These are phyloP conservation scores for Rhododendron henanense DNA, from an alignment of 148 eudicot genomes.

Conservation along the genomic window DNA sequence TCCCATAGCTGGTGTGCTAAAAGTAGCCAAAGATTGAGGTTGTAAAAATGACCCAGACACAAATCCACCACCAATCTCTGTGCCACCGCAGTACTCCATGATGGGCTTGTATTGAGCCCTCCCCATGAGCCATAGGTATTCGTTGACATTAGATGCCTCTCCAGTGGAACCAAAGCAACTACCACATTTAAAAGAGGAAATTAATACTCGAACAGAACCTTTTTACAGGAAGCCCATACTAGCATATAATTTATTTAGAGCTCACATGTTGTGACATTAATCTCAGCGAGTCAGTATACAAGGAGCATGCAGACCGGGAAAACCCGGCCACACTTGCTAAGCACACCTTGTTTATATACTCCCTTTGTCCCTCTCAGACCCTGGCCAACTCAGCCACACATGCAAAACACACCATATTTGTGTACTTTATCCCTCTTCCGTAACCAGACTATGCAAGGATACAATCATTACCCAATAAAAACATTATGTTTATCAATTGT, in stretches of 20 bases:
- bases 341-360: background rate
- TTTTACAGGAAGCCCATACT: background rate
- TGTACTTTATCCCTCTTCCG: background rate
- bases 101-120: slow-evolving; percentile 88
- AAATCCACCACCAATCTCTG: slow-evolving; percentile 96
- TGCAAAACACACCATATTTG: background rate
- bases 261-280: background rate
- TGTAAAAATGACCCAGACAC: slow-evolving; percentile 80
- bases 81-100: slow-evolving; percentile 95
- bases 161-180: slow-evolving; percentile 96
- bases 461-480: background rate
- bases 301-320: background rate
- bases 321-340: background rate
- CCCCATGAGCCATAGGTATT: slow-evolving; percentile 95
- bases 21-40: slow-evolving; percentile 79
- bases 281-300: background rate
- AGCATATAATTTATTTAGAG: background rate
- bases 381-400: background rate
- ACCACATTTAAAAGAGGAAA: slow-evolving; percentile 9
- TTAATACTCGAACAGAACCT: background rate
- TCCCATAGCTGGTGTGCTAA: slow-evolving; percentile 93
- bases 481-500: background rate
- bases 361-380: background rate
- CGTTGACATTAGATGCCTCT: slow-evolving; percentile 94
- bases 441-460: background rate